Percentiles rank a stretch among this genome's conserved stretches.
These are phyloP conservation scores for Venturia pyrina DNA, from an alignment of 2,329 filamentous ascomycete genomes.

Conservation along the genomic window DNA sequence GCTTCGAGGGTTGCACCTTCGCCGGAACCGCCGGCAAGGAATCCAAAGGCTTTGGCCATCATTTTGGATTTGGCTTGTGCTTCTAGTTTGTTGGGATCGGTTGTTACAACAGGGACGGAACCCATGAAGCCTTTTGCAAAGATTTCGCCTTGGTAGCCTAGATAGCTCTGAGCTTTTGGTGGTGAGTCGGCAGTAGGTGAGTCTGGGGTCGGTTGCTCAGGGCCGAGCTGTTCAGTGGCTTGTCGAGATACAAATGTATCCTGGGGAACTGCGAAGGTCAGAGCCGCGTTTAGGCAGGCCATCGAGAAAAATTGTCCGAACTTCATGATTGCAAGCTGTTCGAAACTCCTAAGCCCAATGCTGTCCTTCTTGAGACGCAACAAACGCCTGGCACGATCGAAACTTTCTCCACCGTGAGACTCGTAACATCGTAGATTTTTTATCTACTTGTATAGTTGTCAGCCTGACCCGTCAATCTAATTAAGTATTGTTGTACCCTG, in stretches of 20 bases:
- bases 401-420: not conserved
- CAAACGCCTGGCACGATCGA: not conserved
- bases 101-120: slow-evolving; percentile 44
- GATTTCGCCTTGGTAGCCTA: slow-evolving; percentile 25
- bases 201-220: not conserved
- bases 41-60: slow-evolving; percentile 29
- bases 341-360: no score
- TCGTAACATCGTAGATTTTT: not conserved
- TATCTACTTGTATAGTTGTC: not conserved
- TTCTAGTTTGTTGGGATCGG: slow-evolving; percentile 48
- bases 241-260: not conserved
- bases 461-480: not conserved
- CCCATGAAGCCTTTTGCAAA: slow-evolving; percentile 42
- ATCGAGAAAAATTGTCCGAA: not conserved
- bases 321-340: not conserved
- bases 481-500: not conserved
- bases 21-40: slow-evolving; percentile 28
- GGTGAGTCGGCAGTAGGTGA: not conserved
- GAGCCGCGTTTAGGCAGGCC: not conserved
- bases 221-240: not conserved
- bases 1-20: slow-evolving; percentile 26
- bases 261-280: not conserved
- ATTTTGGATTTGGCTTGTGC: slow-evolving; percentile 37
- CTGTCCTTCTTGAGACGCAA: not conserved
- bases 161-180: not conserved